Percentiles rank a stretch among this genome's conserved stretches.
phyloP scores from a whole-genome alignment of 805 yeast species.

The Blastobotrys robertii region DNA sequence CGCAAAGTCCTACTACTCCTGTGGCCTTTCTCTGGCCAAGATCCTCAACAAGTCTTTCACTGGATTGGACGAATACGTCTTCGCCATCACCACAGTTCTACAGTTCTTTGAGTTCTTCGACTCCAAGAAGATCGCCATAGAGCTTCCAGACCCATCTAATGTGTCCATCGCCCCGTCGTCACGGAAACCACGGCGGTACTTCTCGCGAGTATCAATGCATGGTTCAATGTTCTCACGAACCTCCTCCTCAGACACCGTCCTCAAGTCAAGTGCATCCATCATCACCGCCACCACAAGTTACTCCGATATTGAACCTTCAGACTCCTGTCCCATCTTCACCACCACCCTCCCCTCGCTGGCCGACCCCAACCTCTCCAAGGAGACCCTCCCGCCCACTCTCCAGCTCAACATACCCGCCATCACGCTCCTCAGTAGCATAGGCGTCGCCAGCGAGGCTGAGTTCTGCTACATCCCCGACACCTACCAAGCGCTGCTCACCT shows the following conservation, averaged over 20 bases:
- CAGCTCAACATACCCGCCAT: conserved; percentile 3
- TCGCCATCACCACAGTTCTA: conserved; percentile 5
- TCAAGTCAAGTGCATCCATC: too few species aligned
- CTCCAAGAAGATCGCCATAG: conserved; percentile 3
- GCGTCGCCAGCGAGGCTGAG: conserved; percentile 7
- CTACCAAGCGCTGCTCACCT: conserved; percentile 9
- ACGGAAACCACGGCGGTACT: too few species aligned
- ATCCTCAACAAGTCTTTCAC: conserved; percentile 1
- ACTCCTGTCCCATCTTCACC: background rate
- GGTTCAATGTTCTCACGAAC: too few species aligned
- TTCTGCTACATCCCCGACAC: conserved; percentile 13
- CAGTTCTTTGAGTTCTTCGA: conserved; percentile 7
- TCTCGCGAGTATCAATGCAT: too few species aligned
- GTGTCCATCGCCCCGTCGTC: too few species aligned
- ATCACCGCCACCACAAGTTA: too few species aligned
- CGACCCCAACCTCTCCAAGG: background rate
- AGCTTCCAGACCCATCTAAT: too few species aligned
- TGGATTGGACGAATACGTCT: conserved; percentile 2
- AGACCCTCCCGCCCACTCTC: conserved; percentile 1
- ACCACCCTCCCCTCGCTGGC: background rate
- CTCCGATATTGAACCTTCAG: too few species aligned
- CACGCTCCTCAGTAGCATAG: conserved; percentile 3
- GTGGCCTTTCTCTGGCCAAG: conserved; percentile 8
- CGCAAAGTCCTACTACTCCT: conserved; percentile 9
- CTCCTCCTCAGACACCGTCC: too few species aligned